These are phyloP conservation scores for Terana coerulea DNA, from an alignment of 768 basidiomycete species.

Conservation along the genomic window DNA sequence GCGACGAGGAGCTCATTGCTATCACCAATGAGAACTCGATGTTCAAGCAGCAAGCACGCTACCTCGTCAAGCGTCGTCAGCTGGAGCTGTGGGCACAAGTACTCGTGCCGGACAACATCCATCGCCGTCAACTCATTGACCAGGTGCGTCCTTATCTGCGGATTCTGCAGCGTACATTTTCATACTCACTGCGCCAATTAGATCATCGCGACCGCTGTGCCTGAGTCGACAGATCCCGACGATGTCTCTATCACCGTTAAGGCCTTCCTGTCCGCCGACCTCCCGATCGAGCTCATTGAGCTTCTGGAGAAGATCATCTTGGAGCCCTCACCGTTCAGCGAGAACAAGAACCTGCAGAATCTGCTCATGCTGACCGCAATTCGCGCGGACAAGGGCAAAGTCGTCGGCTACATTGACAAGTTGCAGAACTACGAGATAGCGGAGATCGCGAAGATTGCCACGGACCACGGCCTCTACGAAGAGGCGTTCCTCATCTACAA, in stretches of 20 bases:
- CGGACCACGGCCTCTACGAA: conserved; percentile 92
- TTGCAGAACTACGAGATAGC: conserved; percentile 91
- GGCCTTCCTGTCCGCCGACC: conserved; percentile 94
- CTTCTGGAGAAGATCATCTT: conserved; percentile 98
- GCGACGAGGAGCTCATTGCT: conserved; percentile 93
- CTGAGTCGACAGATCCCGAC: conserved; percentile 96
- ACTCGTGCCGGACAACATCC: conserved; percentile 80
- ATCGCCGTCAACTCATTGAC: conserved; percentile 92
- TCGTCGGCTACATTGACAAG: conserved; percentile 97
- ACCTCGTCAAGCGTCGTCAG: conserved; percentile 93
- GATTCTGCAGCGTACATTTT: neutral
- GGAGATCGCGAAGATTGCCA: conserved; percentile 96
- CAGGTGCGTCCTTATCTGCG: conserved; percentile 50
- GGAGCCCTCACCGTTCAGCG: conserved; percentile 95
- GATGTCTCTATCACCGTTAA: conserved; percentile 99
- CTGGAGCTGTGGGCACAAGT: conserved; percentile 97
- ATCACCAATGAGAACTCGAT: conserved; percentile 99
- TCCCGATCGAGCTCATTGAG: conserved; percentile 96
- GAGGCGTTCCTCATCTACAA: conserved; percentile 97
- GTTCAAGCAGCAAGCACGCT: conserved; percentile 99
- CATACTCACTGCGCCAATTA: conserved; percentile 25
- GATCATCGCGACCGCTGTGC: conserved; percentile 92
- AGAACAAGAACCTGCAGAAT: conserved; percentile 96
- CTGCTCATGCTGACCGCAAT: conserved; percentile 92
- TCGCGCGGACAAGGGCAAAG: conserved; percentile 97